Conservation (phyloP, 2,329 filamentous ascomycete genomes). For the Epichloe baconii region DNA sequence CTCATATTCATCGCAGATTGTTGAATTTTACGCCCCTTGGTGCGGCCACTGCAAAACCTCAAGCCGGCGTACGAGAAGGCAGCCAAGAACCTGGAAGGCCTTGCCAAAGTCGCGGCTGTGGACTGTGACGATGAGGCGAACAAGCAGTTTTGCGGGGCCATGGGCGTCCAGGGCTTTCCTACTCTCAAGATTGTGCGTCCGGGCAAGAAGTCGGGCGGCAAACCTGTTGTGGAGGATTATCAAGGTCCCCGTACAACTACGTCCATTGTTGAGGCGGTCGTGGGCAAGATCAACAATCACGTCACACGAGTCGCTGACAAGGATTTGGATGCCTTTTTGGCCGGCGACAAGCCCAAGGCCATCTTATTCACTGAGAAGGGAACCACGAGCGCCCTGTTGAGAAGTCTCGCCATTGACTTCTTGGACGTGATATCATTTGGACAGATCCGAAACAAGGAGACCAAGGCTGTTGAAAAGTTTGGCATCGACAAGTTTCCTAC, state of each 20-base stretch:
- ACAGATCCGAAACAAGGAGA: conserved; percentile 75
- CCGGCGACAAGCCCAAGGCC: conserved; percentile 63
- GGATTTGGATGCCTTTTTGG: conserved; percentile 63
- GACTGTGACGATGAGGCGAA: conserved; percentile 92
- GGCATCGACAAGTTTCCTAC: conserved; percentile 67
- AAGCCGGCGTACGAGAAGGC: conserved; percentile 94
- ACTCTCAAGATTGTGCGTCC: conserved; percentile 90
- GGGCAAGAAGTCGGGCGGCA: conserved; percentile 59
- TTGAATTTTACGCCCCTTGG: conserved; percentile 94
- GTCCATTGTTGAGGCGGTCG: conserved; percentile 73
- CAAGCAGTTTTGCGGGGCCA: conserved; percentile 70
- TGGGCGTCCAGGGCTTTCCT: conserved; percentile 89
- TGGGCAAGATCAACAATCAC: conserved; percentile 82
- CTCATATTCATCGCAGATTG: conserved; percentile 28
- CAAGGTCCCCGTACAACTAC: conserved; percentile 73
- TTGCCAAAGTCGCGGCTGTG: conserved; percentile 87
- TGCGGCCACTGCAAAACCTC: conserved; percentile 95
- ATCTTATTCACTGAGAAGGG: conserved; percentile 92
- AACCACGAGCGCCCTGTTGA: conserved; percentile 68
- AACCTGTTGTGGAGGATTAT: conserved; percentile 82
- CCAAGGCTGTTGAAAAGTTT: conserved; percentile 56
- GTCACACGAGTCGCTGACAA: conserved; percentile 73
- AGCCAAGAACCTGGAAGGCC: conserved; percentile 74
- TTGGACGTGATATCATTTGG: conserved; percentile 65
- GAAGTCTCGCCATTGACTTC: conserved; percentile 83